Conservation (phyloP, 2,329 filamentous ascomycete species). For the Didymella sp. region DNA sequence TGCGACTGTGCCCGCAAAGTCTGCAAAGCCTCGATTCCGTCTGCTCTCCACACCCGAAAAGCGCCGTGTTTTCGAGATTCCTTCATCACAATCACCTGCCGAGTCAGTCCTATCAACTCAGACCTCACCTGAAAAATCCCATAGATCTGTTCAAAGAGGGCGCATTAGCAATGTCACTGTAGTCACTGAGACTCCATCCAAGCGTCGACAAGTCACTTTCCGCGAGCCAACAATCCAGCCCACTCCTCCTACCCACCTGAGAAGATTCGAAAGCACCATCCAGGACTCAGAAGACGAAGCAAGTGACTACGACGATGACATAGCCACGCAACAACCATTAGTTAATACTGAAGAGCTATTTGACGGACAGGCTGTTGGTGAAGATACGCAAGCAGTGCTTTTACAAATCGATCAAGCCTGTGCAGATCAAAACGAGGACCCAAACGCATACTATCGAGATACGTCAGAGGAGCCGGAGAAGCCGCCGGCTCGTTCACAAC, state of each 20-base stretch:
- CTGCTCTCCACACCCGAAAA: conserved; percentile 45
- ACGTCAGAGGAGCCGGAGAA: conserved; percentile 21
- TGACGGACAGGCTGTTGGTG: conserved; percentile 22
- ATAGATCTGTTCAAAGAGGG: conserved; percentile 26
- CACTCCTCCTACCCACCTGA: conserved; percentile 25
- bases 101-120: conserved; percentile 42
- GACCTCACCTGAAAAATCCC: conserved; percentile 26
- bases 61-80: conserved; percentile 40
- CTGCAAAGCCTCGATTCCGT: conserved; percentile 32
- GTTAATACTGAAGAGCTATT: neutral
- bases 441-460: neutral
- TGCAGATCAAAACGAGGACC: conserved; percentile 20
- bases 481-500: neutral
- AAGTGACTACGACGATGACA: conserved; percentile 32
- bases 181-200: conserved; percentile 37
- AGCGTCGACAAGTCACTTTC: conserved; percentile 42
- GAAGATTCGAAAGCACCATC: conserved; percentile 40
- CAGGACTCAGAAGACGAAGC: conserved; percentile 47
- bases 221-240: conserved; percentile 20
- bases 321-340: neutral
- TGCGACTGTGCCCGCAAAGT: neutral
- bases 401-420: conserved; percentile 38
- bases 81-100: conserved; percentile 47
- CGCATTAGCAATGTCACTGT: conserved; percentile 19
- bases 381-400: conserved; percentile 38